Percentiles rank a stretch among this genome's conserved stretches.
Evolutionary conservation across 2,329 filamentous ascomycete species (phyloP).

Genomic region (Fragosphaeria purpurea): DNA sequence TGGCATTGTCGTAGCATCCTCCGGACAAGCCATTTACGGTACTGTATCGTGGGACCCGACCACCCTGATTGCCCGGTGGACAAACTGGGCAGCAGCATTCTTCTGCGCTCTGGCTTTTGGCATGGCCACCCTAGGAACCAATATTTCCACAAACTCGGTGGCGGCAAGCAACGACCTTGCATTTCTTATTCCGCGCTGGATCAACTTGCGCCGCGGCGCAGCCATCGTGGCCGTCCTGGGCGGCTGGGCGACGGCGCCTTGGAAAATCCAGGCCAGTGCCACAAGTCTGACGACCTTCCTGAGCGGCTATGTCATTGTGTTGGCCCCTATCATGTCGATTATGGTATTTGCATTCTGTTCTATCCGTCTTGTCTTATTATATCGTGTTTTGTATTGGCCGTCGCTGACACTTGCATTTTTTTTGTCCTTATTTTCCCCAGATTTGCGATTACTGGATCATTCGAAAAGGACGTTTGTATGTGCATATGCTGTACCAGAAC

Average conservation of each 20-base stretch:
- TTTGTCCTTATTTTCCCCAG: not conserved
- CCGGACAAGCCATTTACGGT: conserved; percentile 32
- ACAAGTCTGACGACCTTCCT: conserved; percentile 13
- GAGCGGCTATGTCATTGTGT: conserved; percentile 14
- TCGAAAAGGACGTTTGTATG: conserved; percentile 22
- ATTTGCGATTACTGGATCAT: conserved; percentile 29
- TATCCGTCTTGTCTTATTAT: too few species aligned
- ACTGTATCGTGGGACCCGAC: conserved; percentile 17
- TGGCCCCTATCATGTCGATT: conserved; percentile 12
- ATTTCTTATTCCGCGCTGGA: conserved; percentile 23
- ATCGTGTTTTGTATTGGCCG: too few species aligned
- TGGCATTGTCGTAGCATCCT: conserved; percentile 31
- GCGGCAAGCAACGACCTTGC: conserved; percentile 28
- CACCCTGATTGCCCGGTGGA: conserved; percentile 12
- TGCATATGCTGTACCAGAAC: conserved; percentile 27
- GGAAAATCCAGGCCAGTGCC: conserved; percentile 15
- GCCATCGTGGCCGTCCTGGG: conserved; percentile 12
- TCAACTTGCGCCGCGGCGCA: conserved; percentile 26
- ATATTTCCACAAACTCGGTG: conserved; percentile 23
- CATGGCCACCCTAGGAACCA: conserved; percentile 14
- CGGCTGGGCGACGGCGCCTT: conserved; percentile 18
- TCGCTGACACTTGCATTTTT: too few species aligned
- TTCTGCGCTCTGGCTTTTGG: conserved; percentile 14
- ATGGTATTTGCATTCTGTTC: too few species aligned
- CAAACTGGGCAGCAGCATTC: conserved; percentile 15